These are phyloP conservation scores for Colletotrichum sojae DNA, from an alignment of 2,329 filamentous ascomycete genomes.

Conservation along the genomic window DNA sequence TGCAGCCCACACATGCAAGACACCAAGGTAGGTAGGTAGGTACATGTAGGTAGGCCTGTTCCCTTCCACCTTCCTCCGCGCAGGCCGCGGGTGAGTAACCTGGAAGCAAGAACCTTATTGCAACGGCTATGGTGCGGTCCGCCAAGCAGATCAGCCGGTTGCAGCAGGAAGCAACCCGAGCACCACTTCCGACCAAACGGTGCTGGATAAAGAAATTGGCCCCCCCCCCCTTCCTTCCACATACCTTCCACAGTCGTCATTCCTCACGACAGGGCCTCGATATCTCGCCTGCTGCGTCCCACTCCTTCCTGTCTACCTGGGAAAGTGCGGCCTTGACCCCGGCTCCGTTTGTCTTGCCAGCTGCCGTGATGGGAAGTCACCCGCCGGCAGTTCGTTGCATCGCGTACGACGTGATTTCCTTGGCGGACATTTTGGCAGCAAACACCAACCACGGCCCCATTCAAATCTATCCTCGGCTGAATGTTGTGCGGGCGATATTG, in stretches of 20 bases:
- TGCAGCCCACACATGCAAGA: conserved; percentile 1
- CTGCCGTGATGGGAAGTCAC: conserved; percentile 38
- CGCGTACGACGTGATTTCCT: conserved; percentile 34
- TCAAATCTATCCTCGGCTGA: conserved; percentile 8
- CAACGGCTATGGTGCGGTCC: conserved; percentile 22
- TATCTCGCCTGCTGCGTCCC: background rate
- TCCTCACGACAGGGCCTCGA: background rate
- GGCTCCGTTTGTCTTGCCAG: conserved; percentile 30
- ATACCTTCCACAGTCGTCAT: conserved; percentile 14
- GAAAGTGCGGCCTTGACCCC: background rate
- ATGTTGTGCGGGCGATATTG: background rate
- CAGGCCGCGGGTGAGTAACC: background rate
- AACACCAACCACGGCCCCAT: background rate
- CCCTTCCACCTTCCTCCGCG: background rate
- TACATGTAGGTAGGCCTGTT: conserved; percentile 1
- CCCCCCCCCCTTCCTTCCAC: background rate
- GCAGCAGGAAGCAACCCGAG: background rate
- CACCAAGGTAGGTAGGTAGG: no score
- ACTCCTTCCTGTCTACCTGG: conserved; percentile 9
- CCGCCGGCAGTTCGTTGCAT: conserved; percentile 40
- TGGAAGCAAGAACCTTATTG: conserved; percentile 25
- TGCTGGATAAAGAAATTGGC: conserved; percentile 7
- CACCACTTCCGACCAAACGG: conserved; percentile 21
- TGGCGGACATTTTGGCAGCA: conserved; percentile 15
- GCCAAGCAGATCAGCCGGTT: conserved; percentile 30